These are phyloP conservation scores for Daldinia bambusicola DNA, from an alignment of 495 filamentous ascomycete genomes.

Conservation along the genomic window DNA sequence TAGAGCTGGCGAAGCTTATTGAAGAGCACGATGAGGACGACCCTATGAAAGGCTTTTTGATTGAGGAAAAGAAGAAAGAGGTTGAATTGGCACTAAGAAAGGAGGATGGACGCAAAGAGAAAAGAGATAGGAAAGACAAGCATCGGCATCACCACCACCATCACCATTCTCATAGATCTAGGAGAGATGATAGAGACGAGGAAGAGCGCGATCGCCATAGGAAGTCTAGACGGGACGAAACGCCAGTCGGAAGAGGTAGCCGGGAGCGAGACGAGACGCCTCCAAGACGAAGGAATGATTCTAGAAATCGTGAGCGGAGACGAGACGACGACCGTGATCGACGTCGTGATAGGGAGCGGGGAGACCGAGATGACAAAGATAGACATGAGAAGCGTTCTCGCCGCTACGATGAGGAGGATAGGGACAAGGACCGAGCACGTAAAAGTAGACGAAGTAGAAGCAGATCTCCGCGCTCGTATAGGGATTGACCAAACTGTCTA, in stretches of 20 bases:
- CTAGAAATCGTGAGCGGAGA: conserved; percentile 45
- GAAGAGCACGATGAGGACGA: conserved; percentile 91
- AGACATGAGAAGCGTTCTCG: conserved; percentile 40
- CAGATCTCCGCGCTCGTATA: conserved; percentile 44
- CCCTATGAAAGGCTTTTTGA: conserved; percentile 92
- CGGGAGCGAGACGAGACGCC: conserved; percentile 43
- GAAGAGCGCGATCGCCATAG: conserved; percentile 41
- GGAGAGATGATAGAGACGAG: conserved; percentile 44
- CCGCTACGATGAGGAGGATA: conserved; percentile 42
- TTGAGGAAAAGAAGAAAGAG: conserved; percentile 90
- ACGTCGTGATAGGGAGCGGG: conserved; percentile 40
- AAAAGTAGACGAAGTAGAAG: conserved; percentile 46
- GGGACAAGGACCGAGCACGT: conserved; percentile 26
- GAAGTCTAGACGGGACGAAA: conserved; percentile 44
- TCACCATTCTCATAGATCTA: conserved; percentile 51
- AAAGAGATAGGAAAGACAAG: conserved; percentile 54
- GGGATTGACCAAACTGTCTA: conserved; percentile 40
- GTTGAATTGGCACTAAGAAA: conserved; percentile 74
- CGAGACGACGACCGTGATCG: conserved; percentile 42
- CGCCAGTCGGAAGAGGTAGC: conserved; percentile 21
- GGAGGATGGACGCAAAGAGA: conserved; percentile 55
- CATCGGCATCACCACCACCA: conserved; percentile 68
- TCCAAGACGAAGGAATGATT: conserved; percentile 46
- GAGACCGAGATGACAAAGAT: conserved; percentile 45
- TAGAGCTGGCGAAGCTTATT: conserved; percentile 78